phyloP scores from a whole-genome alignment of 2,329 filamentous ascomycete species.

The Trichoderma sp. region DNA sequence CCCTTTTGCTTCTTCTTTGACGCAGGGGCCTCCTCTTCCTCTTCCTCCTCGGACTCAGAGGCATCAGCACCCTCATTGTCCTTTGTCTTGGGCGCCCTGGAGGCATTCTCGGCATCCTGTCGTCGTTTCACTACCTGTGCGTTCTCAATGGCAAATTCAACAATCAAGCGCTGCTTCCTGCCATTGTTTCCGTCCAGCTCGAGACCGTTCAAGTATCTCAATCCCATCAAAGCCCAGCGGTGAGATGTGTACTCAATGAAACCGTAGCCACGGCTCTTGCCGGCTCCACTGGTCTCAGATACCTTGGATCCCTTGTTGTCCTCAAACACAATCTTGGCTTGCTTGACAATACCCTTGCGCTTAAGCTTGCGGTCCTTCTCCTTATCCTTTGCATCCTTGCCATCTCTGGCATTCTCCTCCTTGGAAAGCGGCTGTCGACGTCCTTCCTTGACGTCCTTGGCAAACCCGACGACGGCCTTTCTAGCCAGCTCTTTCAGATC shows the following conservation, averaged over 20 bases:
- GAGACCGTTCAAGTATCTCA: conserved; percentile 88
- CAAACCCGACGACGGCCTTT: conserved; percentile 91
- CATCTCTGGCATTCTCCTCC: conserved; percentile 79
- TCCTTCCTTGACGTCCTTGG: conserved; percentile 79
- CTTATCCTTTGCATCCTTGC: conserved; percentile 74
- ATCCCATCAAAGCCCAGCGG: conserved; percentile 88
- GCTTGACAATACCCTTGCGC: conserved; percentile 81
- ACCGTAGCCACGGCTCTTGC: conserved; percentile 87
- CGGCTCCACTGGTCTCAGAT: conserved; percentile 69
- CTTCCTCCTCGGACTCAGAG: neutral
- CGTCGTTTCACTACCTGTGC: conserved; percentile 88
- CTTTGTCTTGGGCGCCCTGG: conserved; percentile 30
- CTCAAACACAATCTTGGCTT: conserved; percentile 95
- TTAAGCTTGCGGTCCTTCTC: conserved; percentile 77
- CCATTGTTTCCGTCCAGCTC: conserved; percentile 59
- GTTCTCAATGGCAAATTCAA: conserved; percentile 98
- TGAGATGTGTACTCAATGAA: conserved; percentile 97
- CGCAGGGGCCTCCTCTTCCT: conserved; percentile 29
- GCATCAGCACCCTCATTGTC: neutral
- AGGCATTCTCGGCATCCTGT: conserved; percentile 36
- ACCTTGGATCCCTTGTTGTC: conserved; percentile 82
- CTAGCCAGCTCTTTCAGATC: conserved; percentile 87
- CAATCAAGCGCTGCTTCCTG: conserved; percentile 84
- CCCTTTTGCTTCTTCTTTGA: conserved; percentile 26
- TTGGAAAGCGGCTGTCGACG: conserved; percentile 76